Base-by-base conservation (phyloP, 768 basidiomycete species). In the Paxillus rubicundulus region DNA sequence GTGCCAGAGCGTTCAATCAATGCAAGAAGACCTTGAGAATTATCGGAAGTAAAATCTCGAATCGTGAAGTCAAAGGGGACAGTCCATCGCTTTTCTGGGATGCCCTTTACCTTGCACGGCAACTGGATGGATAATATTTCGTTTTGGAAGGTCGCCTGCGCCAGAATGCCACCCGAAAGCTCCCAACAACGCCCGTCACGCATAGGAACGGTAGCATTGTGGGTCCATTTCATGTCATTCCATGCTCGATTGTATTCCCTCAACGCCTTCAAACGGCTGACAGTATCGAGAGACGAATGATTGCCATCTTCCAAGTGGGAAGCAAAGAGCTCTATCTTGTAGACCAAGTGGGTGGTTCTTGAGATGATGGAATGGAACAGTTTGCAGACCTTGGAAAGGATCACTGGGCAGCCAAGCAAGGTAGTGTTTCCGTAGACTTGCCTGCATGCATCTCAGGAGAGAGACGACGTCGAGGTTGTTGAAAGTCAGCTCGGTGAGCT, bases 1-100 rank as follows among this genome's bases (percentile, higher is more conserved):
- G 9, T 33, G 4, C 57, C 69, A 3, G 10, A 9, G n/a, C 46
- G 17, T 43, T 70, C 66, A n/a, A 75, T 52, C 5, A 63, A 53
- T 18, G 68, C 62, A 9, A 75, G 38, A 34, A 74, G 62, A 55
- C 75, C 57, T 57, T 73, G 69, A 5, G 70, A 72, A 20, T 54
- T 60, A 55, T 74, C 73, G 8, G 72, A 52, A 9, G 69, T 62
- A 36, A 75, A 74, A 47, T 75, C 73, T n/a, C 60, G 60, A 39
- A 71, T 49, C n/a, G 24, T 38, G 32, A 71, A 59, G 5, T 66
- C 65, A 28, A 69, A 53, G 7, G 56, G 53, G 14, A 59, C 21
- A 24, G 61, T 42, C 73, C 74, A 74, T 24, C 58, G 45, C 33
- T 49, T 56, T 32, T 61, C 56, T 13, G 54, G 47, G 10, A 74